Evolutionary conservation across 2,329 filamentous ascomycete genomes (phyloP), one percentile per base, ranked within the genome.

Genomic region (Neopestalotiopsis sp.): DNA sequence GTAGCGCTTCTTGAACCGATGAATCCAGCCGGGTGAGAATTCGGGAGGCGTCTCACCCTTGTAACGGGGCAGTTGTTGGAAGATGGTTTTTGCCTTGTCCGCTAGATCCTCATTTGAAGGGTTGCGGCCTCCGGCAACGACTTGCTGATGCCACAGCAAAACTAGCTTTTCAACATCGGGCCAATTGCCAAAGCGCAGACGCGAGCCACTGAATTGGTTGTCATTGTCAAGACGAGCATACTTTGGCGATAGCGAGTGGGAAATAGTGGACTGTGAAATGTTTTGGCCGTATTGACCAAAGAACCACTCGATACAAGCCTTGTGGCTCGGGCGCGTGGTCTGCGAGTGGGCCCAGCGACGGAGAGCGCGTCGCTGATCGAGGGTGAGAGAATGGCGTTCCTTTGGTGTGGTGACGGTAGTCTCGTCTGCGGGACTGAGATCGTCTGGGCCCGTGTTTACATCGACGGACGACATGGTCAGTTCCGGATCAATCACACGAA

Each of bases 101-200:
- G 86, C 87, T 3, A 90, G 82, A 77, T 90, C 88, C 73, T 90
- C 88, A 76, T 90, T 90, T 58, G 86, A 89, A 0, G 88, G 88
- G 72, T 88, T 86, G 66, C 87, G 86, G 66, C 88, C 88, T 2
- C 82, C 83, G 34, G 81, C 65, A 81, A 85, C 70, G 81, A 85
- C 66, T 82, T 84, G 65, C 79, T 83, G 67, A 79, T 84, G 73
- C 85, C 88, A 71, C 89, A 94, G 73, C 90, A 97, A 80, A 94
- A 97, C 84, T 84, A 94, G 81, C 94, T 98, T 79, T 94, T 98
- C 67, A 67, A 90, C 88, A 71, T 90, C 88, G 70, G 88, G 88
- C 88, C 88, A 90, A 75, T 90, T 90, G 71, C 88, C 88, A 69
- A 89, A 89, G 71, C 88, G 87, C 71, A 90, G 81, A 58, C 88